Conservation (phyloP, 1,284 basidiomycete species). For the Leccinum fallax region DNA sequence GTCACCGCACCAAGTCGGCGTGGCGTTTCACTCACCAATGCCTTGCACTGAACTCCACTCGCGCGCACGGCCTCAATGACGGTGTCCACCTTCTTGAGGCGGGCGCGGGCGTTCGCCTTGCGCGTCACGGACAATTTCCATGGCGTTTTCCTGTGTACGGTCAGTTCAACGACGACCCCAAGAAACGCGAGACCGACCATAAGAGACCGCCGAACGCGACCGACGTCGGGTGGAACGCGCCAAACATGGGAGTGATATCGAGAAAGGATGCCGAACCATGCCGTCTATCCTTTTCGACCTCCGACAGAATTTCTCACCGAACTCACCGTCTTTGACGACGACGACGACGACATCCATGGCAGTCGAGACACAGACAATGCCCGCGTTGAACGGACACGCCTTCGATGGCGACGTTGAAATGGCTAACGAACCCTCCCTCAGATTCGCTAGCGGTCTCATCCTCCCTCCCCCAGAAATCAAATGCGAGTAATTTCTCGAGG, state of each 20-base stretch:
- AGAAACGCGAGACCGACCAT: constrained; percentile 51
- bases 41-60: constrained; percentile 76
- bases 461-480: constrained; percentile 93
- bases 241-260: constrained; percentile 51
- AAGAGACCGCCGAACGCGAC: constrained; percentile 74
- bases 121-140: constrained; percentile 91
- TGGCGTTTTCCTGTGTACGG: constrained; percentile 80
- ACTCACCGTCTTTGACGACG: constrained; percentile 11
- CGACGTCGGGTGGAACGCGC: constrained; percentile 72
- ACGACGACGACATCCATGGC: constrained; percentile 40
- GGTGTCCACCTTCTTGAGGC: constrained; percentile 90
- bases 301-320: constrained; percentile 18
- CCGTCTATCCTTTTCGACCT: constrained; percentile 28
- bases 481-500: constrained; percentile 51
- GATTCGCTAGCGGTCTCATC: constrained; percentile 83
- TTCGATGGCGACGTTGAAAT: constrained; percentile 44
- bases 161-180: constrained; percentile 9
- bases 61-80: constrained; percentile 88
- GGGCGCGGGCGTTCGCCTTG: constrained; percentile 87
- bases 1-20: background rate
- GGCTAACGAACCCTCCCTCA: constrained; percentile 46
- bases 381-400: constrained; percentile 40
- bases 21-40: constrained; percentile 58
- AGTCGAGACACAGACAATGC: constrained; percentile 42
- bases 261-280: constrained; percentile 23